Evolutionary conservation across 2,329 filamentous ascomycete species (phyloP).

Genomic region (Bipolaris oryzae): DNA sequence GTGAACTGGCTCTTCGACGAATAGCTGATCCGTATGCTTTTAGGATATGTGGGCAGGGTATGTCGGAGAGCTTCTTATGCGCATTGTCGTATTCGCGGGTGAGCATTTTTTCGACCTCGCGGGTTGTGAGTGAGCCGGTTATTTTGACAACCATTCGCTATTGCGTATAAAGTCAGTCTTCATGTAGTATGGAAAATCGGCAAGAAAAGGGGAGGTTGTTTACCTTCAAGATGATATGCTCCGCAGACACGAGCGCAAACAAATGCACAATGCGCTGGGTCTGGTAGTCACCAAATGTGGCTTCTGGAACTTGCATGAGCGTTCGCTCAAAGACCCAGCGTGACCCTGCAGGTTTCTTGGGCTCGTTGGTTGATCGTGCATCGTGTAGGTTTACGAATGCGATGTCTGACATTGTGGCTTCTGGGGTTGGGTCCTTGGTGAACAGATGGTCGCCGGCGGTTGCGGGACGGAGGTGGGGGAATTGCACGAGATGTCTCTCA

Average conservation of each 20-base stretch:
- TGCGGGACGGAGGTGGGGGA: too few species aligned
- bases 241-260: neutral
- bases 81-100: neutral
- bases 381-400: neutral
- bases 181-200: neutral
- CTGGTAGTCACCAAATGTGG: neutral
- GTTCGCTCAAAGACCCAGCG: neutral
- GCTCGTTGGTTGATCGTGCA: neutral
- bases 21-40: neutral
- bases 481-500: neutral
- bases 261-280: neutral
- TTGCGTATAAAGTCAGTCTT: neutral
- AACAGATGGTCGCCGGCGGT: neutral
- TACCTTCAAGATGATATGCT: neutral
- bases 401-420: neutral
- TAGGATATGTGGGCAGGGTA: neutral
- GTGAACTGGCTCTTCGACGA: neutral
- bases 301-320: neutral
- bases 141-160: neutral
- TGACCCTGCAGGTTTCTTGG: neutral
- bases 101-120: neutral
- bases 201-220: neutral
- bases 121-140: too few species aligned
- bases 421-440: neutral
- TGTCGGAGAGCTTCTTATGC: neutral